phyloP scores from a whole-genome alignment of 2,329 filamentous ascomycete genomes.

The Verticillium longisporum region DNA sequence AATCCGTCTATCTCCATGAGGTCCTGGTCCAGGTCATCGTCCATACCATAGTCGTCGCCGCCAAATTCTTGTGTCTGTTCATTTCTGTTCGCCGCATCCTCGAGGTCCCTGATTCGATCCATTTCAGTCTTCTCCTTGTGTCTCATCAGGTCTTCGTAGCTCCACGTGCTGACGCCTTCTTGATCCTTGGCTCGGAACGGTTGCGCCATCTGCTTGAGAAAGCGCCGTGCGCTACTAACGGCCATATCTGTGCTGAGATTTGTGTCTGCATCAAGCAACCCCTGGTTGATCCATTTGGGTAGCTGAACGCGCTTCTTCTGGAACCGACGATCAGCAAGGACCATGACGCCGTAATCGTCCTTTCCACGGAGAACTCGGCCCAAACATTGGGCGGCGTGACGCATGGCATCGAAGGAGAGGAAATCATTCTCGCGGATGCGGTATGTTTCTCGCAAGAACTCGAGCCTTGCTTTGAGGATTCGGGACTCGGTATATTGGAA shows the following conservation, averaged over 20 bases:
- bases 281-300: constrained; percentile 94
- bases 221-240: constrained; percentile 79
- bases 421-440: constrained; percentile 97
- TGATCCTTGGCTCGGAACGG: constrained; percentile 78
- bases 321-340: constrained; percentile 91
- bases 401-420: constrained; percentile 96
- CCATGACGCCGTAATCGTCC: constrained; percentile 99
- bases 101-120: constrained; percentile 58
- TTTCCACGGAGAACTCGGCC: constrained; percentile 93
- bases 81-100: constrained; percentile 27
- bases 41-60: constrained; percentile 41
- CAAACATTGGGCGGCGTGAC: constrained; percentile 94
- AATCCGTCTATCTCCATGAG: constrained; percentile 45
- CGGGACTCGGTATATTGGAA: constrained; percentile 99
- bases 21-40: constrained; percentile 44
- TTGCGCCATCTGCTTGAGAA: constrained; percentile 85
- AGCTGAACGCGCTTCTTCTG: constrained; percentile 85
- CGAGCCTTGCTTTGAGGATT: constrained; percentile 89
- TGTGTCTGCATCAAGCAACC: constrained; percentile 74
- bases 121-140: constrained; percentile 72
- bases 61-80: constrained; percentile 18
- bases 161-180: constrained; percentile 93
- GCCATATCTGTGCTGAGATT: constrained; percentile 96
- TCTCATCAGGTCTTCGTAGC: constrained; percentile 65
- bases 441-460: constrained; percentile 96